These are phyloP conservation scores for Fusarium pseudonygamai DNA, from an alignment of 2,329 filamentous ascomycete species.

Conservation along the genomic window DNA sequence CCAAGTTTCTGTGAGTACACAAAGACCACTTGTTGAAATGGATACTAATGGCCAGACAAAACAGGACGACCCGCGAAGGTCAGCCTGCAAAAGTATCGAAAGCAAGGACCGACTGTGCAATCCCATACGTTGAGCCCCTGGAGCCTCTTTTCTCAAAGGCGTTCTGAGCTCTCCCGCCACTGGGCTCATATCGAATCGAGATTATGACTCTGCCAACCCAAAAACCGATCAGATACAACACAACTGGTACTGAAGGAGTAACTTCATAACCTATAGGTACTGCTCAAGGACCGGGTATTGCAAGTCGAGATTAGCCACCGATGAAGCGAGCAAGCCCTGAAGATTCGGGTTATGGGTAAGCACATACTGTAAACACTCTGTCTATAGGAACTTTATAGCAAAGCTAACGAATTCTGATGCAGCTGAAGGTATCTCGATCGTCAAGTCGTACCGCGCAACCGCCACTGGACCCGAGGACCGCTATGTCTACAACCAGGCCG, in stretches of 20 bases:
- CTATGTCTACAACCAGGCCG: no score
- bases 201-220: accelerated
- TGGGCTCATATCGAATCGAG: accelerated
- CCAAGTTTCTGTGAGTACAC: neutral
- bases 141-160: neutral
- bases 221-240: accelerated
- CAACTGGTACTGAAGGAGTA: accelerated
- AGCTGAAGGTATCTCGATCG: neutral
- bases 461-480: no score
- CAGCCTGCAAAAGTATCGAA: neutral
- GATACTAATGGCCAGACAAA: accelerated
- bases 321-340: neutral
- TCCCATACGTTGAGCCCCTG: neutral
- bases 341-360: accelerated
- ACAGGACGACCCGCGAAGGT: neutral
- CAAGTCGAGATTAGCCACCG: neutral
- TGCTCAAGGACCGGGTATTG: no score
- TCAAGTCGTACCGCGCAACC: no score
- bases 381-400: accelerated
- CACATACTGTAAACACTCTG: neutral
- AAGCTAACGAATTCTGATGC: no score
- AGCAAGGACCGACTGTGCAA: neutral
- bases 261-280: accelerated
- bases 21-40: accelerated
- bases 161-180: neutral